Base-by-base conservation (phyloP, 1,139 yeast species). In the Sugiyamaella xylanicola region DNA sequence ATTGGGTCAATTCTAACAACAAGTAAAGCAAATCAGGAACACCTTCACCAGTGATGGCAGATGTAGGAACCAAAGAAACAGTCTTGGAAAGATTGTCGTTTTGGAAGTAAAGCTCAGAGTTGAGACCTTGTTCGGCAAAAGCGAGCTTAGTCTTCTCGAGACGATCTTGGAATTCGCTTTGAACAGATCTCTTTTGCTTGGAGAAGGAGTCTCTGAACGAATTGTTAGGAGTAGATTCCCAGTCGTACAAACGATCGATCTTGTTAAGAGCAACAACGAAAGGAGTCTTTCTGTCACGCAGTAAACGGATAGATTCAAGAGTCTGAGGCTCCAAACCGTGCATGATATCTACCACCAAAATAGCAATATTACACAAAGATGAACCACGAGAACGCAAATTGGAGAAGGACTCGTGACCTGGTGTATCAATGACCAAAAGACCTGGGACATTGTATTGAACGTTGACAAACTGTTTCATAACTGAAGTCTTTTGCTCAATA, bases 21-120 rank as follows among this genome's bases (percentile, higher is more conserved):
- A 95, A 82, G 93, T 97, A 92, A 70, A 95, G 84, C 76, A 95
- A 81, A 83, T 95, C 99, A 48, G 99, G 99, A 65, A 95, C 95
- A 86, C 99, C 99, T 76, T 95, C 99, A 74, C 99, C 99, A 27
- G 98, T 92, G 49, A 92, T 95, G 57, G 99, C 99, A 59, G 98
- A 92, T 13, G 99, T 93, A 65, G 99, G 99, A 55, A 95, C 97
- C 67, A 95, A 86, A 39, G 98, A 91, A 58, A 95, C 99, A 68
- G 86, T 89, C 73, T 89, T 89, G 58, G 97, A 77, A 81, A 93
- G 78, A 76, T 92, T 93, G 74, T 87, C 88, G 81, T 95, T 95
- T 74, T 93, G 90, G 85, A 80, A 93, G 76, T 95, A 95, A 63
- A 93, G 82, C 76, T 93, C 99, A 53, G 98, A 88, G 78, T 95